Evolutionary conservation across 768 basidiomycete genomes (phyloP), one percentile per base, ranked within the genome.

Genomic region (Phanerochaete carnosa): DNA sequence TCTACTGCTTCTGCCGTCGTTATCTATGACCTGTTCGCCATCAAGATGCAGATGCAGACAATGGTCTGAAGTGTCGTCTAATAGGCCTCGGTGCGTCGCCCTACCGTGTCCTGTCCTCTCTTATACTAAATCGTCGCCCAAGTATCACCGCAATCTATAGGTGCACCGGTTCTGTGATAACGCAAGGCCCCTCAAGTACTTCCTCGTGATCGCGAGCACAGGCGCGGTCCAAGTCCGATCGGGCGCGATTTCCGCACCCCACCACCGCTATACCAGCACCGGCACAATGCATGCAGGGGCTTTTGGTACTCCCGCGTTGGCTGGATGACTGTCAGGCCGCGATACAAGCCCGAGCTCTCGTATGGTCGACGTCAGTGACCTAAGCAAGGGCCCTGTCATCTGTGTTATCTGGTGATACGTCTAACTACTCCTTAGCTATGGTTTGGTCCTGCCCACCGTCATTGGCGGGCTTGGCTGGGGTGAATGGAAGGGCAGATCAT

Each of bases 221-320:
- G 96, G 97, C 51, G 95, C 96, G 5, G 90, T 95, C 47, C 85
- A 99, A 71, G 96, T 9, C 97, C 95, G 25, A 96, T 99, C 77
- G 90, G 93, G 74, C 98, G 97, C 96, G 98, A 97, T 97, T 89
- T 89, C 25, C 86, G 96, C 55, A 95, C 95, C 52, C 97, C 95
- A 97, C 74, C 95, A 97, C 72, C 85, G 95, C 45, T 96, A 97
- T 79, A 98, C 95, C 66, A 95, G 96, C 75, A 98, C 95, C 69
- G 92, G 94, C 58, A 98, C 79, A 90, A 92, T 64, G 94, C 94
- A 8, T 89, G 93, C 74, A 87, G 89, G 67, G 95, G 95, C 56
- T 83, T 95, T 68, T 81, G 85, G 69, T 93, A 84, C 80, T 89
- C 92, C 0, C 94, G 95, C 69, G 80, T 95, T 60, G 91, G 91